Conservation (phyloP, 495 filamentous ascomycete genomes). For the Xylaria cubensis region DNA sequence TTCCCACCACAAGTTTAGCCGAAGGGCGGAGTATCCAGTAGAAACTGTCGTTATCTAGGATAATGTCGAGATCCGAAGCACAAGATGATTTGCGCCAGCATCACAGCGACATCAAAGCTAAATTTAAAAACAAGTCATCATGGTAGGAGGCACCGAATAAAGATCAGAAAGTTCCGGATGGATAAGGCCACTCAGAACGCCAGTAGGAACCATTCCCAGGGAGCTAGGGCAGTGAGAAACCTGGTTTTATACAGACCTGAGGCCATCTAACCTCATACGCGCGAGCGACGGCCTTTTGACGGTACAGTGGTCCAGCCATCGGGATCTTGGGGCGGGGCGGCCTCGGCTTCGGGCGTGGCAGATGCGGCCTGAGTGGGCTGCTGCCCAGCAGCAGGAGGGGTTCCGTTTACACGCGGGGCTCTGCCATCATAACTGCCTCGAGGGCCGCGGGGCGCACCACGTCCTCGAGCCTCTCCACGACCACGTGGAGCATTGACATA, state of each 20-base stretch:
- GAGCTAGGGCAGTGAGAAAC: conserved; percentile 27
- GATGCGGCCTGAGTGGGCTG: conserved; percentile 43
- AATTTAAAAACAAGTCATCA: conserved; percentile 22
- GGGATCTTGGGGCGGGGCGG: conserved; percentile 56
- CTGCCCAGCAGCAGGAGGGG: conserved; percentile 35
- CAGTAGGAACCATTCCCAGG: conserved; percentile 9
- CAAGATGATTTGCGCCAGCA: conserved; percentile 11
- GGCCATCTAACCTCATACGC: conserved; percentile 36
- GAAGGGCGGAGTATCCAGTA: conserved; percentile 28
- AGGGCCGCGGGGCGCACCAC: conserved; percentile 52
- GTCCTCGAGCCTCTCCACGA: conserved; percentile 45
- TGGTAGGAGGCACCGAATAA: conserved; percentile 15
- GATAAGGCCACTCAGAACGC: conserved; percentile 23
- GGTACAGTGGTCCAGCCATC: conserved; percentile 82
- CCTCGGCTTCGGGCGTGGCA: conserved; percentile 32
- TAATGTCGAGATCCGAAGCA: conserved; percentile 18
- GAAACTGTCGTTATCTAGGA: conserved; percentile 29
- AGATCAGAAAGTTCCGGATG: conserved; percentile 19
- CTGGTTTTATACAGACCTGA: conserved; percentile 36
- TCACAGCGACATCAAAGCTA: conserved; percentile 8
- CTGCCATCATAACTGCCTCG: conserved; percentile 48
- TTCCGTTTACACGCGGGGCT: conserved; percentile 54
- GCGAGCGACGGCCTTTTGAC: conserved; percentile 56
- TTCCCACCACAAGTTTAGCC: conserved; percentile 32
- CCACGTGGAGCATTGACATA: conserved; percentile 42